Conservation (phyloP, 2,329 filamentous ascomycete species). For the Lachnellula hyalina region DNA sequence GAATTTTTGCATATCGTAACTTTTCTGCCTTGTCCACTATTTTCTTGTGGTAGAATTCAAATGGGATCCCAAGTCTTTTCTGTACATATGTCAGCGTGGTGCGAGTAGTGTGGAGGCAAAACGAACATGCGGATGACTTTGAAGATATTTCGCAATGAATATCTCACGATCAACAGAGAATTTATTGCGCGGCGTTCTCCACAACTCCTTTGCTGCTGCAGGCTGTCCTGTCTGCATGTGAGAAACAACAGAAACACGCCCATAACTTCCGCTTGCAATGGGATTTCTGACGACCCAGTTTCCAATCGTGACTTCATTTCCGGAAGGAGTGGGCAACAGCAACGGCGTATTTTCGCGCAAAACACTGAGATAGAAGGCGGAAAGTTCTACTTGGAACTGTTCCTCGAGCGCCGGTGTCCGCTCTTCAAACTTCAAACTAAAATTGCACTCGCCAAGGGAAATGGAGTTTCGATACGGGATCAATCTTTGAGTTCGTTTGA, state of each 20-base stretch:
- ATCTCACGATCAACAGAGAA: conserved; percentile 17
- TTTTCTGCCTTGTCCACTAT: conserved; percentile 15
- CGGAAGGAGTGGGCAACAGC: conserved; percentile 16
- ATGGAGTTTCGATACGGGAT: conserved; percentile 19
- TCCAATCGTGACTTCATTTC: conserved; percentile 14
- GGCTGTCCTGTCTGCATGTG: conserved; percentile 15
- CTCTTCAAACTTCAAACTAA: conserved; percentile 15
- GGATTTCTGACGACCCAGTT: conserved; percentile 20
- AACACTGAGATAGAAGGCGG: conserved; percentile 12
- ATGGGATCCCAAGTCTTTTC: conserved; percentile 15
- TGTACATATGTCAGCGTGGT: not conserved
- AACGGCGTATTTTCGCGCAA: conserved; percentile 12
- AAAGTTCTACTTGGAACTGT: conserved; percentile 17
- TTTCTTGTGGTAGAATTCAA: conserved; percentile 14
- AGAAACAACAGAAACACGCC: conserved; percentile 14
- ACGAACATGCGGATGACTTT: conserved; percentile 15
- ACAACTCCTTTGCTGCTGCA: conserved; percentile 20
- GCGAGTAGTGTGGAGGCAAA: not conserved
- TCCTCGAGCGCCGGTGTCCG: conserved; percentile 12
- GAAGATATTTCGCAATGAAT: conserved; percentile 11
- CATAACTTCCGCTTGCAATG: conserved; percentile 17
- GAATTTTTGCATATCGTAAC: conserved; percentile 7
- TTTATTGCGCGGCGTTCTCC: conserved; percentile 14
- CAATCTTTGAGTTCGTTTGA: conserved; percentile 13
- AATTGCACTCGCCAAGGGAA: conserved; percentile 17